phyloP scores from a whole-genome alignment of 352 stramenopile genomes.

The Pythium apleroticum region DNA sequence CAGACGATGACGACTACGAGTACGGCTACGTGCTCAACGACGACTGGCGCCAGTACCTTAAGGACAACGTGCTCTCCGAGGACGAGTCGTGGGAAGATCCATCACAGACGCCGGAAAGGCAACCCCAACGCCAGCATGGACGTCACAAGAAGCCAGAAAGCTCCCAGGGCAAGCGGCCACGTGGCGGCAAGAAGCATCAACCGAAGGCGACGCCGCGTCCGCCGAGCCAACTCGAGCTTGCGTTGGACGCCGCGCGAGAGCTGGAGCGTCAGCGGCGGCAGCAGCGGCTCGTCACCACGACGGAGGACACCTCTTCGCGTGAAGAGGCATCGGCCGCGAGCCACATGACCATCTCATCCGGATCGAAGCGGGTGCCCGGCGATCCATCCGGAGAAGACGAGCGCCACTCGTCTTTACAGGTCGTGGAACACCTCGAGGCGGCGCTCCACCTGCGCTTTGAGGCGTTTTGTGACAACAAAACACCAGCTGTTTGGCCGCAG shows the following conservation, averaged over 20 bases:
- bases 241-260: slow-evolving; percentile 38
- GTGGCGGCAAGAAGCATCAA: neutral
- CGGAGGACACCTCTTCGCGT: neutral
- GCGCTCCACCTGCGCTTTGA: slow-evolving; percentile 55
- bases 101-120: neutral
- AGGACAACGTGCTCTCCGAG: slow-evolving; percentile 16
- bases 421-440: slow-evolving; percentile 45
- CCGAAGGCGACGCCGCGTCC: neutral
- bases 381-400: slow-evolving; percentile 1
- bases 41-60: slow-evolving; percentile 65
- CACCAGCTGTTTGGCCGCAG: slow-evolving; percentile 65
- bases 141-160: neutral
- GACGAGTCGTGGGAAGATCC: slow-evolving; percentile 1
- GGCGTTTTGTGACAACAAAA: slow-evolving; percentile 57
- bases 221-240: slow-evolving; percentile 33
- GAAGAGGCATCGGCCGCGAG: neutral
- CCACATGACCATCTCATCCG: neutral
- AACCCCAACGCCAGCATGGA: slow-evolving; percentile 14
- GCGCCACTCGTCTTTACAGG: slow-evolving; percentile 8
- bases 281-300: neutral
- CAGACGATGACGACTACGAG: slow-evolving; percentile 51
- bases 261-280: slow-evolving; percentile 35
- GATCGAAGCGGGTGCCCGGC: neutral
- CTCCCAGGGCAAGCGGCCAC: neutral
- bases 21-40: slow-evolving; percentile 73